Base-by-base conservation (phyloP, 495 filamentous ascomycete species). In the Staphylotrichum longicolle region DNA sequence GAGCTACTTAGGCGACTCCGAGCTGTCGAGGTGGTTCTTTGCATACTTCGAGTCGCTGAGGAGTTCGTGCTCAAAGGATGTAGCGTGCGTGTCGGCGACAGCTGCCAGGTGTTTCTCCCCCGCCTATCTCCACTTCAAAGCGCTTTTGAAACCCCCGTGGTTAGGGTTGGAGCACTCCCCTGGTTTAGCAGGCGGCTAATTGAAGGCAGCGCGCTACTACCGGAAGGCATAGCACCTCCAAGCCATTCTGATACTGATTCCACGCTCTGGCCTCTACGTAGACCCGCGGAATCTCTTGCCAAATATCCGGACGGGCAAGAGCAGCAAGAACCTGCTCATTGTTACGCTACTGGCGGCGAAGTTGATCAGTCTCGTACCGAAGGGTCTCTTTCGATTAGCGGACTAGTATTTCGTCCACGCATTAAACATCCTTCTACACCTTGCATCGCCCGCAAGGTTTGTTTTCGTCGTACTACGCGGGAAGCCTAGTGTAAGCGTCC, bases 341-440 rank as follows among this genome's bases (percentile, higher is more conserved):
- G 9, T 72, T 72, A 35, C 73, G 74, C 57, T 80, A 76, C 35
- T 79, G 74, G 8, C 66, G 74, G 32, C 77, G 75, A 12, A 84
- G 72, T 8, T 68, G 65, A 32, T 83, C 81, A 60, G 82, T 80
- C 53, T 83, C 80, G 65, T 72, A 58, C 33, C 82, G 77, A 20
- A 84, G 67, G n/a, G 72, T 73, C 45, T 83, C 82, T 56, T 84
- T 84, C 11, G 78, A 81, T 51, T 82, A 80, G 47, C 80, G 76
- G 4, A 83, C 78, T 0, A 80, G 81, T 0, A 81, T 63, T 54
- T 84, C 80, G 70, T 84, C 83, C 41, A 78, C 56, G 47, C 82
- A 84, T 37, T 82, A 75, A 34, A 75, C 68, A 42, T 77, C 74
- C 47, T 78, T 78, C 40, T 82, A 79, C 0, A 67, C 47, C 49